These are phyloP conservation scores for Candida orba DNA, from an alignment of 805 yeast species.

Conservation along the genomic window DNA sequence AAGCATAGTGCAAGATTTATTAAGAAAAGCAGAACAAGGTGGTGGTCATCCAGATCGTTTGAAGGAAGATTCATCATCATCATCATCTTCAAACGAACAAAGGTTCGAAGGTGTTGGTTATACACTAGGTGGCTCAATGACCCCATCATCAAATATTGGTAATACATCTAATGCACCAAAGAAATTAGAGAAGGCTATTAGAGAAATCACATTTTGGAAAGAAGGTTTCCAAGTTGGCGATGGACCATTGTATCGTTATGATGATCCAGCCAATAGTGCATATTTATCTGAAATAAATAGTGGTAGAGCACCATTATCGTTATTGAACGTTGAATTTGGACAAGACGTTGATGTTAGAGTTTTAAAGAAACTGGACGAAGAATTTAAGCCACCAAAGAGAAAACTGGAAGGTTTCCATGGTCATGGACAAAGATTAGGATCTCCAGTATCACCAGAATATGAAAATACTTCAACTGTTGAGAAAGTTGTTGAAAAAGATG, in stretches of 20 bases:
- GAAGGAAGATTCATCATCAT: constrained; percentile 29
- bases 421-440: constrained; percentile 78
- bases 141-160: constrained; percentile 28
- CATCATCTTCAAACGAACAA: constrained; percentile 21
- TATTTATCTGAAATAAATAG: constrained; percentile 74
- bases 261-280: constrained; percentile 82
- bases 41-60: constrained; percentile 36
- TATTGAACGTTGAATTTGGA: constrained; percentile 77
- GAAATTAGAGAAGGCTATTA: constrained; percentile 45
- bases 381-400: constrained; percentile 62
- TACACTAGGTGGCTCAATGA: constrained; percentile 30
- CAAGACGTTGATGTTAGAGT: constrained; percentile 92
- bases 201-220: constrained; percentile 91
- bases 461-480: constrained; percentile 9
- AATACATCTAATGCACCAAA: constrained; percentile 26
- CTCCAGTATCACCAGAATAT: constrained; percentile 75
- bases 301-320: constrained; percentile 85
- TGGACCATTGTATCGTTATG: constrained; percentile 78
- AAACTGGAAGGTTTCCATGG: constrained; percentile 67
- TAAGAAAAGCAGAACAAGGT: constrained; percentile 62
- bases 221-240: constrained; percentile 96
- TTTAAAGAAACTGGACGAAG: constrained; percentile 73
- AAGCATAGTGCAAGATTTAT: constrained; percentile 44
- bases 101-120: constrained; percentile 34
- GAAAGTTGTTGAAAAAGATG: constrained; percentile 13